Conservation (phyloP, 805 yeast genomes). For the Ogataea henricii region DNA sequence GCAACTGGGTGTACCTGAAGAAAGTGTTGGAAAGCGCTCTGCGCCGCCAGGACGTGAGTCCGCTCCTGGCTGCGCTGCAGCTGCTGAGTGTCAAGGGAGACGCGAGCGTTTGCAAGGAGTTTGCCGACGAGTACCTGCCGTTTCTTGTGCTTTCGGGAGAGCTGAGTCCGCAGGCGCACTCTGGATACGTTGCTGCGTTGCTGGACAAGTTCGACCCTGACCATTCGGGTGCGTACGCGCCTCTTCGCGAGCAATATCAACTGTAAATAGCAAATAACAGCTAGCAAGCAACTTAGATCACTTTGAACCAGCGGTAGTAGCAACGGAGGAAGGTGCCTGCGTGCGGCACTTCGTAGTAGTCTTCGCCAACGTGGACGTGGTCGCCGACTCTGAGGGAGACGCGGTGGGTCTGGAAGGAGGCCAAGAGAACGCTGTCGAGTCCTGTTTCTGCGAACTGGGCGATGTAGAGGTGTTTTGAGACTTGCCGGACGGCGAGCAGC, state of each 20-base stretch:
- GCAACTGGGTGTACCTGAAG: conserved; percentile 19
- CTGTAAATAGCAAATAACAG: neutral
- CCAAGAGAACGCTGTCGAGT: conserved; percentile 13
- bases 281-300: conserved; percentile 6
- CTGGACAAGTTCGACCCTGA: conserved; percentile 11
- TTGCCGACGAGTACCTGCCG: conserved; percentile 19
- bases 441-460: conserved; percentile 9
- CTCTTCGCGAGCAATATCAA: conserved; percentile 7
- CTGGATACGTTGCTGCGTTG: neutral
- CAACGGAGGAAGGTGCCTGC: conserved; percentile 11
- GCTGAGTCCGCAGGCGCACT: neutral
- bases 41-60: conserved; percentile 17
- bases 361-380: conserved; percentile 18
- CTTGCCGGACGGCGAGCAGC: neutral
- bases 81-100: conserved; percentile 11
- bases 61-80: conserved; percentile 12
- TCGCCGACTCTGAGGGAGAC: conserved; percentile 14
- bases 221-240: conserved; percentile 4
- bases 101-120: conserved; percentile 13
- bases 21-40: conserved; percentile 18
- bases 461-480: conserved; percentile 8
- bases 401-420: conserved; percentile 14
- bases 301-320: conserved; percentile 25
- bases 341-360: conserved; percentile 13
- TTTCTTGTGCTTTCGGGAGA: conserved; percentile 9